phyloP scores from a whole-genome alignment of 108 stramenopile species.

The Cylindrotheca fusiformis region DNA sequence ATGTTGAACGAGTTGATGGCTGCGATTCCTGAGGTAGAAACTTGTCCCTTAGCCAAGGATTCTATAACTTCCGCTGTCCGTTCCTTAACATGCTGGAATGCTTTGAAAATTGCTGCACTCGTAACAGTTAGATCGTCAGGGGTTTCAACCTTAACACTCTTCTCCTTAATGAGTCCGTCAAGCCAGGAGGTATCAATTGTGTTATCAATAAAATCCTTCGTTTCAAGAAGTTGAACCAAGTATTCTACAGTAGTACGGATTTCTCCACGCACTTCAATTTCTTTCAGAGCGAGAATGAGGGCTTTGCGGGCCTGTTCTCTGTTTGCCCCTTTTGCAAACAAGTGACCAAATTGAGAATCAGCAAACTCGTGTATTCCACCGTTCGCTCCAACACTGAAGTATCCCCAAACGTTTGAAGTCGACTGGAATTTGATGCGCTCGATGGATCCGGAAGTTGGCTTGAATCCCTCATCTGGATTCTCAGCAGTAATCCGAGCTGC shows the following conservation, averaged over 20 bases:
- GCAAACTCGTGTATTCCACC: slow-evolving; percentile 98
- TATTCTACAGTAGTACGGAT: slow-evolving; percentile 99
- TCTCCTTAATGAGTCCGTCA: slow-evolving; percentile 93
- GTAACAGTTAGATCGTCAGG: slow-evolving; percentile 83
- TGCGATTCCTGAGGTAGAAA: slow-evolving; percentile 75
- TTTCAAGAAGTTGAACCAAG: slow-evolving; percentile 94
- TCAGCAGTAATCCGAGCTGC: slow-evolving; percentile 99
- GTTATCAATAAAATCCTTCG: slow-evolving; percentile 94
- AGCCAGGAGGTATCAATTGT: slow-evolving; percentile 97
- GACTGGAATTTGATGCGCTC: slow-evolving; percentile 99
- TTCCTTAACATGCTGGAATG: slow-evolving; percentile 81
- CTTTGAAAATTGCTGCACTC: slow-evolving; percentile 88
- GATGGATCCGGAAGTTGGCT: slow-evolving; percentile 95
- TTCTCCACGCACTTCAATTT: slow-evolving; percentile 97
- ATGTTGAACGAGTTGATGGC: slow-evolving; percentile 87
- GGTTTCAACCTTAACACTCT: slow-evolving; percentile 72
- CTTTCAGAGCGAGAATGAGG: slow-evolving; percentile 94
- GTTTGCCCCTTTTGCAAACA: slow-evolving; percentile 94
- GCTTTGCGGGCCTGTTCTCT: slow-evolving; percentile 95
- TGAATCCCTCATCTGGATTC: slow-evolving; percentile 99
- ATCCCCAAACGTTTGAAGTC: slow-evolving; percentile 95
- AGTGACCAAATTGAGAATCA: slow-evolving; percentile 98
- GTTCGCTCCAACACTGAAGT: slow-evolving; percentile 96
- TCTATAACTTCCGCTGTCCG: slow-evolving; percentile 65
- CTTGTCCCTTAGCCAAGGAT: slow-evolving; percentile 90